Percentiles rank a stretch among this genome's conserved stretches.
These are phyloP conservation scores for Magnusiomyces magnusii DNA, from an alignment of 1,139 yeast genomes.

Conservation along the genomic window DNA sequence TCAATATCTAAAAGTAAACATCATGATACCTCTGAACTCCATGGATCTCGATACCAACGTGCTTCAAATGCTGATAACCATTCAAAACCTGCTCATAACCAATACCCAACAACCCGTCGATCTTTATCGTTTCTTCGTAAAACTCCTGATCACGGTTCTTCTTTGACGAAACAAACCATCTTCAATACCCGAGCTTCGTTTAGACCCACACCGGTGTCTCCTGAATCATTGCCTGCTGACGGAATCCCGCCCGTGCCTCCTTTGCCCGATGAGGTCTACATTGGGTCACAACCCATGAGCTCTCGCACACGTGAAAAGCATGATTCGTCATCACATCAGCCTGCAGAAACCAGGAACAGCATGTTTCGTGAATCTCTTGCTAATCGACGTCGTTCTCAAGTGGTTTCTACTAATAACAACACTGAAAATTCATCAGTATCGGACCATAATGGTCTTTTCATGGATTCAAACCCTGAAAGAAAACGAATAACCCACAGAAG, in stretches of 20 bases:
- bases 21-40: background rate
- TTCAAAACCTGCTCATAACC: background rate
- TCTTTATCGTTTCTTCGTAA: background rate
- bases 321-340: background rate
- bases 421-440: background rate
- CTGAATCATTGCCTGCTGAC: constrained; percentile 6
- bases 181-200: no score
- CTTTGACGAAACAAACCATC: background rate
- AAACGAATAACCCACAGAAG: background rate
- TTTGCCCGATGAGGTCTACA: constrained; percentile 12
- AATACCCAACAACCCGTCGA: background rate
- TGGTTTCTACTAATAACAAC: background rate
- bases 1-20: background rate
- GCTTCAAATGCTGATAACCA: background rate
- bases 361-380: no score
- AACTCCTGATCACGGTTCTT: background rate
- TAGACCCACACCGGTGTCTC: no score
- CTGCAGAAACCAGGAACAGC: background rate
- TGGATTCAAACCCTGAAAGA: background rate
- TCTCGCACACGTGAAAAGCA: background rate
- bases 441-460: background rate
- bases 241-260: constrained; percentile 17
- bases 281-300: background rate
- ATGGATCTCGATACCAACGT: no score
- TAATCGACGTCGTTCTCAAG: no score